A percentile compares a stretch with the other conserved stretches of the same genome.
Conservation (phyloP, 2,329 filamentous ascomycete genomes). For the Neurospora sp. region DNA sequence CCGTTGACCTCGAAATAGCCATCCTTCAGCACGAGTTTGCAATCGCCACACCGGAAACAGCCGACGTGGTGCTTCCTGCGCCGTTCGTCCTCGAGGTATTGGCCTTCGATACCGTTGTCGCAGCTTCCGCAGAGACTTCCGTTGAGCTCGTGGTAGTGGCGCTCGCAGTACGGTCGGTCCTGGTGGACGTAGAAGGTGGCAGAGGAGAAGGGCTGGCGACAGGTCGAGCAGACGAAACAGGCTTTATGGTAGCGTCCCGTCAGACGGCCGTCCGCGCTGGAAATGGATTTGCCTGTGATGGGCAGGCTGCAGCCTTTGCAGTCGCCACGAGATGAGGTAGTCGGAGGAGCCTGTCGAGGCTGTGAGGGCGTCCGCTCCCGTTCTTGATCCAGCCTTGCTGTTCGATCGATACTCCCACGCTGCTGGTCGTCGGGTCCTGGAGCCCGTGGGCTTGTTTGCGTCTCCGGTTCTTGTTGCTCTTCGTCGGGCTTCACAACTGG, state of each 20-base stretch:
- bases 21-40: conserved; percentile 60
- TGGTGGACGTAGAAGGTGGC: conserved; percentile 86
- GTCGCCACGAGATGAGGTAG: conserved; percentile 48
- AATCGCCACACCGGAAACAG: conserved; percentile 80
- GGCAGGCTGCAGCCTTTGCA: conserved; percentile 73
- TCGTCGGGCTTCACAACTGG: not conserved
- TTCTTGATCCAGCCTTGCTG: not conserved
- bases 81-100: conserved; percentile 77
- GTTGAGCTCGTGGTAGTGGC: conserved; percentile 88
- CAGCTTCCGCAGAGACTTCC: conserved; percentile 76
- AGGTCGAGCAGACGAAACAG: conserved; percentile 87
- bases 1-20: conserved; percentile 89
- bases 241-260: conserved; percentile 91
- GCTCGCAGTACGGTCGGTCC: conserved; percentile 81
- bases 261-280: conserved; percentile 82
- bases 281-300: conserved; percentile 87
- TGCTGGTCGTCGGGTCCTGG: not conserved
- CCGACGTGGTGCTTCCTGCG: conserved; percentile 73
- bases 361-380: conserved; percentile 3
- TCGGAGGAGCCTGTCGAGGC: conserved; percentile 19
- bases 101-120: conserved; percentile 79
- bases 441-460: not conserved
- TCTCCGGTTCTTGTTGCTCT: not conserved
- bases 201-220: conserved; percentile 69
- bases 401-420: not conserved